These are phyloP conservation scores for Pholiota molesta DNA, from an alignment of 768 basidiomycete genomes.

Conservation along the genomic window DNA sequence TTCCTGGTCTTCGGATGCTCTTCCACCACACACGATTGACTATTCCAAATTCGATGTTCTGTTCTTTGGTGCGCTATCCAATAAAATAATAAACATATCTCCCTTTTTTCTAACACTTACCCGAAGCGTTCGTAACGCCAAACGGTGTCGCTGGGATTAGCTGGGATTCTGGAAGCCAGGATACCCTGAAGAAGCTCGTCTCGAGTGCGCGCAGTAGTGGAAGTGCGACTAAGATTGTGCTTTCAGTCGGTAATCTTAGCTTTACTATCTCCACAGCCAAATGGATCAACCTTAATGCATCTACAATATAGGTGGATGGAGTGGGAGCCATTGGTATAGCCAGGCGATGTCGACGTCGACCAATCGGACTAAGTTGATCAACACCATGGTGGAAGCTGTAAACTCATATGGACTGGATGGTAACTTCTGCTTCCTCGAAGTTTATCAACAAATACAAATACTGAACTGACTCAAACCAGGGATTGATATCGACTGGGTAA, in stretches of 20 bases:
- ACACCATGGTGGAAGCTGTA: slow-evolving; percentile 54
- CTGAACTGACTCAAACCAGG: neutral
- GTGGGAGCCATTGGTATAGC: slow-evolving; percentile 64
- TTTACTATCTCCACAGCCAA: slow-evolving; percentile 7
- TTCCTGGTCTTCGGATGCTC: slow-evolving; percentile 50
- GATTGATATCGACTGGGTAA: slow-evolving; percentile 61
- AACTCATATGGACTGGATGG: slow-evolving; percentile 66
- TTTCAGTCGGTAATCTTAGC: slow-evolving; percentile 62
- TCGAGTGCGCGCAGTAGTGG: slow-evolving; percentile 54
- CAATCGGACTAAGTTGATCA: slow-evolving; percentile 56
- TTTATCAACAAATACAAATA: slow-evolving; percentile 27
- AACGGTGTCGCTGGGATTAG: slow-evolving; percentile 53
- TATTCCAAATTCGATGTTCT: slow-evolving; percentile 69
- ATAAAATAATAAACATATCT: neutral
- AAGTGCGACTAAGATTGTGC: slow-evolving; percentile 61
- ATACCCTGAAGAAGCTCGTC: slow-evolving; percentile 58
- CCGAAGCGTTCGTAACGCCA: slow-evolving; percentile 55
- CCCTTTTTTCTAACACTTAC: neutral
- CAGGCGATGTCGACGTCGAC: slow-evolving; percentile 48
- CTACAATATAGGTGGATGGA: slow-evolving; percentile 57
- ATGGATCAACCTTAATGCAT: neutral
- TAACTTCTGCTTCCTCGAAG: neutral
- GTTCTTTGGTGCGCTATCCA: slow-evolving; percentile 53
- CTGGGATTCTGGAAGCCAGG: slow-evolving; percentile 52
- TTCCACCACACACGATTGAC: slow-evolving; percentile 62